These are phyloP conservation scores for Globisporangium cylindrosporum DNA, from an alignment of 352 stramenopile genomes.

Conservation along the genomic window DNA sequence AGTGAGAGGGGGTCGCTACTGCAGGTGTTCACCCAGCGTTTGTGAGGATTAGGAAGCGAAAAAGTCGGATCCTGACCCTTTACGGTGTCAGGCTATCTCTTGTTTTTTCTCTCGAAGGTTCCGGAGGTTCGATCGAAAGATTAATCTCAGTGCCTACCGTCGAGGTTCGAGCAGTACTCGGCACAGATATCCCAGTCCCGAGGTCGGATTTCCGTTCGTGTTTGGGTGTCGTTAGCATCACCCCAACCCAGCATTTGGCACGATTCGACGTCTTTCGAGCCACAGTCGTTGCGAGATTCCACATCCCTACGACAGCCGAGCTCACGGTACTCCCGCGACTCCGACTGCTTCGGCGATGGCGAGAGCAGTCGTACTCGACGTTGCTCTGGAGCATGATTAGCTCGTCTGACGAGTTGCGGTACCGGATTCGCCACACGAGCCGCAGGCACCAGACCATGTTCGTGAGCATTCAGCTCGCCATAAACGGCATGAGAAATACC, in stretches of 20 bases:
- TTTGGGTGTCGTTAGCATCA: background rate
- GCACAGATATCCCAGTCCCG: background rate
- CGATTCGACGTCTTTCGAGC: background rate
- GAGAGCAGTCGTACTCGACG: constrained; percentile 13
- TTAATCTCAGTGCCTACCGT: background rate
- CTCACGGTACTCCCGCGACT: background rate
- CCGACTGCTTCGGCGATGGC: background rate
- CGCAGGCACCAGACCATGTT: constrained; percentile 14
- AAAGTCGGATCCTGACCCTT: background rate
- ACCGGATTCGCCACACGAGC: constrained; percentile 14
- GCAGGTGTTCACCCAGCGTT: background rate
- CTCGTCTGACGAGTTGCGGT: background rate
- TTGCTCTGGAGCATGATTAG: constrained; percentile 13
- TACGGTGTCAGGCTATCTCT: background rate
- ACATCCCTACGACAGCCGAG: background rate
- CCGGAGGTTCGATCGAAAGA: too few relatives aligned
- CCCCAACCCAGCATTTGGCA: background rate
- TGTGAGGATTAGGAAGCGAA: background rate
- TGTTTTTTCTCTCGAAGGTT: background rate
- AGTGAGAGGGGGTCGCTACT: background rate
- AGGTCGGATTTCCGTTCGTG: background rate
- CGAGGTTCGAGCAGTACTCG: background rate
- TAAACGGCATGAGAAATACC: constrained; percentile 6
- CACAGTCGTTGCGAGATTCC: background rate
- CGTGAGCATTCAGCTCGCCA: constrained; percentile 9